Evolutionary conservation across 83 land plant species (phyloP), one percentile per base, ranked within the genome.

Genomic region (Isoetes engelmannii): DNA sequence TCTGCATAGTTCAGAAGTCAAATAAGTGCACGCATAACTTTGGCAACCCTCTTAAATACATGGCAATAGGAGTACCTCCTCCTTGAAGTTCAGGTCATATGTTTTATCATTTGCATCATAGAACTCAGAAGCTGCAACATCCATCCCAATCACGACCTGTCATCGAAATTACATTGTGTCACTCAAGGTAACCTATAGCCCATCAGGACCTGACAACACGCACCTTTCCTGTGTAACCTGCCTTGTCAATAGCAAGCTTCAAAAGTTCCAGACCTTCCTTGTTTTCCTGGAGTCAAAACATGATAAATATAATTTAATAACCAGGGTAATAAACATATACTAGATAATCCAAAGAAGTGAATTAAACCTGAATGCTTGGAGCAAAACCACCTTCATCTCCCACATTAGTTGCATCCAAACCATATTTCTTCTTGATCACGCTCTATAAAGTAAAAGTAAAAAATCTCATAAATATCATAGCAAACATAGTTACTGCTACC

Each of bases 361-460:
- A 1, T 15, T 60, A 13, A 4, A 88, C 97, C 93, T 89, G 97
- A 73, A 92, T 89, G 65, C 88, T 93, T 53, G 96, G 98, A 76
- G 98, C 98, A 72, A 94, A 94, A 37, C 96, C 92, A 83, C 98
- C 98, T 74, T 94, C 98, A 77, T 94, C 92, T 48, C 98, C 98
- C 45, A 94, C 96, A 81, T 94, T 94, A 8, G 90, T 90, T 5
- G 96, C 96, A 79, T 94, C 98, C 63, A 87, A 90, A 7, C 96
- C 96, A 69, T 94, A 94, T 61, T 93, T 93, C 85, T 90, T 90
- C 75, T 94, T 94, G 17, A 94, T 94, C 5, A 94, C 90, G 71
- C 72, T 72, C 91, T 89, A 81, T 64, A 4, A 9, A 12, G 20
- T 18, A 9, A 28, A 28, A 28, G 37, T 2, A 28, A 28, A 28